Base-by-base conservation (phyloP, 352 stramenopile genomes). In the Thalassiosira pacifica region DNA sequence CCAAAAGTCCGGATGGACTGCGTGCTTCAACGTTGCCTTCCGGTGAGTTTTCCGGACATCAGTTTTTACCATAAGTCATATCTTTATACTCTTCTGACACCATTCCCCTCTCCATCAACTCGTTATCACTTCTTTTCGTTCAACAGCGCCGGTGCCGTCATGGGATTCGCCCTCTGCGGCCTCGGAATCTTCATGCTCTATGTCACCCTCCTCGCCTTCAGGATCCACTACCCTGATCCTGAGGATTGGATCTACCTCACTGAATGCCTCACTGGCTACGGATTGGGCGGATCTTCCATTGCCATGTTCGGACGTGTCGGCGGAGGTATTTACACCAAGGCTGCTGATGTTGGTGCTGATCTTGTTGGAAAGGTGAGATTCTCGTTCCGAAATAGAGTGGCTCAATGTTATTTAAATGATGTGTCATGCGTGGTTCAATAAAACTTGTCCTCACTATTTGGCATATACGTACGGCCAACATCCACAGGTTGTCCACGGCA, bases 301-400 rank as follows among this genome's bases (percentile, higher is more conserved):
- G 98, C 98, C 73, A 98, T 99, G 95, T 99, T 99, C 90, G 98
- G 97, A 74, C 98, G 98, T 96, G 98, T 99, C 55, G 98, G 98
- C 81, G 98, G 98, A 80, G 98, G 98, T 92, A 99, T 99, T 93
- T 99, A 99, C 95, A 99, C 98, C 75, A 95, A 95, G 95, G 98
- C 98, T 72, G 98, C 98, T 32, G 98, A 99, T 95, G 98, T 99
- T 37, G 98, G 98, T 80, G 98, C 98, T 64, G 98, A 99, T 96
- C 96, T 99, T 86, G 98, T 99, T 24, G 98, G 98, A 87, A 99
- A 99, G 93, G 97, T 99, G 22, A 31, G 68, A 45, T 52, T 64
- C n/a, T n/a, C n/a, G n/a, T n/a, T n/a, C n/a, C n/a, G n/a, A n/a
- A n/a, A n/a, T n/a, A n/a, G n/a, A n/a, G n/a, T n/a, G n/a, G n/a